Conservation (phyloP, 2,329 filamentous ascomycete genomes). For the Cladophialophora bantiana region DNA sequence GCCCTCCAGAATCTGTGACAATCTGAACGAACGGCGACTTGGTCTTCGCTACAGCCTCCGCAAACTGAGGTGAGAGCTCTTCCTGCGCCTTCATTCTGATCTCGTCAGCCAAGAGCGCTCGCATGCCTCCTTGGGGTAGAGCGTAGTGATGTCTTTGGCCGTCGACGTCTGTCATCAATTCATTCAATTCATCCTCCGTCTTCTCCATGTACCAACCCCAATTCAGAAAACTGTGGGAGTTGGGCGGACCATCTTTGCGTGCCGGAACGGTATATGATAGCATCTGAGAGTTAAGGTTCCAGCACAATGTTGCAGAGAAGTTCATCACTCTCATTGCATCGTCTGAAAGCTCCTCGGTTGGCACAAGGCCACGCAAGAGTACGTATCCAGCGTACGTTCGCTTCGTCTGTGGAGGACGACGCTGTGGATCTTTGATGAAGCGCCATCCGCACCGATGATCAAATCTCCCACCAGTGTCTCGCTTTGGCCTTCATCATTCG, state of each 20-base stretch:
- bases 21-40: conserved; percentile 49
- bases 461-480: conserved; percentile 18
- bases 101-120: conserved; percentile 43
- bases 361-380: conserved; percentile 51
- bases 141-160: conserved; percentile 45
- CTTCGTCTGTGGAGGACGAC: conserved; percentile 24
- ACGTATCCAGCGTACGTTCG: conserved; percentile 48
- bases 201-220: conserved; percentile 50
- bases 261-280: conserved; percentile 37
- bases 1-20: conserved; percentile 35
- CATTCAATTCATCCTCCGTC: conserved; percentile 45
- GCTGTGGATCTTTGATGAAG: conserved; percentile 31
- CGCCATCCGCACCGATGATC: conserved; percentile 35
- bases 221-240: conserved; percentile 52
- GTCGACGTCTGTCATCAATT: conserved; percentile 43
- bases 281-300: conserved; percentile 8
- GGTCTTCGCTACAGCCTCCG: conserved; percentile 51
- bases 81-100: conserved; percentile 44
- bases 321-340: conserved; percentile 36
- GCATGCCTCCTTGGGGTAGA: conserved; percentile 42
- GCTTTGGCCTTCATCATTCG: conserved; percentile 1
- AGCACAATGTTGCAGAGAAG: conserved; percentile 19
- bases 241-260: conserved; percentile 47
- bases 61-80: conserved; percentile 49
- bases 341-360: conserved; percentile 47